Conservation (phyloP, 371 early-diverging fungal genomes). For the Mortierella polycephala region DNA sequence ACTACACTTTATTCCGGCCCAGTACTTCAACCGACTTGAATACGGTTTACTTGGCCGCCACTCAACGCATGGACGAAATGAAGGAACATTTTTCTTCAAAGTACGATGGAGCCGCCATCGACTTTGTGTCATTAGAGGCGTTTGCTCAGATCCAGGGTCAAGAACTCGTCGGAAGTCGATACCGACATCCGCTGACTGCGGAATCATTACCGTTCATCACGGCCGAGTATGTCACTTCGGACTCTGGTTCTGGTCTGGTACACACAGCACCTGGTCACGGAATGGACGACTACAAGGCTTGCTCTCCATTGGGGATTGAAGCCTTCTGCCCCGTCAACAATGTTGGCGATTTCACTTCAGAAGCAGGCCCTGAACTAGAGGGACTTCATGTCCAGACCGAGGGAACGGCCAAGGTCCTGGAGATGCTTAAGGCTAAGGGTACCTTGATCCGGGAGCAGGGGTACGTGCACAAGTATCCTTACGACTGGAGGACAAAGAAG, state of each 20-base stretch:
- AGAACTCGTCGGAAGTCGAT: slow-evolving; percentile 69
- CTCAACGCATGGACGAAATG: slow-evolving; percentile 54
- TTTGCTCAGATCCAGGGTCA: slow-evolving; percentile 37
- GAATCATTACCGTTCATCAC: slow-evolving; percentile 60
- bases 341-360: slow-evolving; percentile 78
- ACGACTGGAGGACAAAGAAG: slow-evolving; percentile 93
- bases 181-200: slow-evolving; percentile 73
- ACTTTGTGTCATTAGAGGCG: background rate
- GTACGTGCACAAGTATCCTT: slow-evolving; percentile 88
- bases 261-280: slow-evolving; percentile 96
- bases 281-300: slow-evolving; percentile 89
- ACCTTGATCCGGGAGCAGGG: slow-evolving; percentile 81
- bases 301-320: slow-evolving; percentile 65
- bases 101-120: background rate
- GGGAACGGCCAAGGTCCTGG: slow-evolving; percentile 71
- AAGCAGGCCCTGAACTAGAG: slow-evolving; percentile 67
- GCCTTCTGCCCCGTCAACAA: slow-evolving; percentile 79
- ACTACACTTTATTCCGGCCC: slow-evolving; percentile 66
- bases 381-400: slow-evolving; percentile 73
- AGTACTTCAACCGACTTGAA: slow-evolving; percentile 12
- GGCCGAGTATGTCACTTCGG: slow-evolving; percentile 80
- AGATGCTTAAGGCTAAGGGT: slow-evolving; percentile 57
- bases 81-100: slow-evolving; percentile 7
- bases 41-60: slow-evolving; percentile 58
- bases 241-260: slow-evolving; percentile 83